A percentile compares a stretch with the other conserved stretches of the same genome.
Conservation (phyloP, 2,329 filamentous ascomycete genomes). For the Chaetomiaceae sp. region DNA sequence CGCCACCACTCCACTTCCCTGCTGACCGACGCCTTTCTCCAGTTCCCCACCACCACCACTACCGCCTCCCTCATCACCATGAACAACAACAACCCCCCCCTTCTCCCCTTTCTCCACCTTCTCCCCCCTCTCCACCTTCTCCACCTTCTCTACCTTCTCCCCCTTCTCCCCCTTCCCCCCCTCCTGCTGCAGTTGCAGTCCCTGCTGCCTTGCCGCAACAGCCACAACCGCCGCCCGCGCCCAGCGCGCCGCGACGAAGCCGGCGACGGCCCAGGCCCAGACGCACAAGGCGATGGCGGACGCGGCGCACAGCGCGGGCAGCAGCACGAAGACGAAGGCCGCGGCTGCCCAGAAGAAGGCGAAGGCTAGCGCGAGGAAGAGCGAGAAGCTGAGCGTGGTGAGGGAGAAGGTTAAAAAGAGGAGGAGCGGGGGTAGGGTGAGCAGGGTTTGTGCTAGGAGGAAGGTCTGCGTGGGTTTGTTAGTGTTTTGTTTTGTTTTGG, state of each 20-base stretch:
- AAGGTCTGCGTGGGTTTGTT: slow-evolving; percentile 58
- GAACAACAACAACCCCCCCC: too few relatives aligned
- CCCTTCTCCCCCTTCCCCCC: too few relatives aligned
- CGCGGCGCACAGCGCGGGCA: slow-evolving; percentile 63
- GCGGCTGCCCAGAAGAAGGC: slow-evolving; percentile 61
- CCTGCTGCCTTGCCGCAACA: too few relatives aligned
- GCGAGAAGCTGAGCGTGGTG: slow-evolving; percentile 55
- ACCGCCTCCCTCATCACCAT: too few relatives aligned
- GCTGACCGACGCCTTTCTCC: too few relatives aligned
- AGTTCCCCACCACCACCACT: too few relatives aligned
- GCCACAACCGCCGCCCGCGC: slow-evolving; percentile 33
- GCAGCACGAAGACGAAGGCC: slow-evolving; percentile 55
- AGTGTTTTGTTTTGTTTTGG: too few relatives aligned
- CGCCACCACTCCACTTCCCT: too few relatives aligned
- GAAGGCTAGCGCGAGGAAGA: slow-evolving; percentile 58
- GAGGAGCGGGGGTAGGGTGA: slow-evolving; percentile 60
- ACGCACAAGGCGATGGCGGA: slow-evolving; percentile 55
- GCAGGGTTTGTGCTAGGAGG: slow-evolving; percentile 55
- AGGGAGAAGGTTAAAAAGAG: slow-evolving; percentile 63
- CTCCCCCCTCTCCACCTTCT: too few relatives aligned
- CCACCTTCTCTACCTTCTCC: too few relatives aligned
- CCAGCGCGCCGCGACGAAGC: slow-evolving; percentile 47
- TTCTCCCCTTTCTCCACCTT: too few relatives aligned
- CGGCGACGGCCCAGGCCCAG: slow-evolving; percentile 61
- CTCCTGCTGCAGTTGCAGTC: not conserved